Evolutionary conservation across 352 stramenopile genomes (phyloP).

Genomic region (Thalassiosira ordinaria): DNA sequence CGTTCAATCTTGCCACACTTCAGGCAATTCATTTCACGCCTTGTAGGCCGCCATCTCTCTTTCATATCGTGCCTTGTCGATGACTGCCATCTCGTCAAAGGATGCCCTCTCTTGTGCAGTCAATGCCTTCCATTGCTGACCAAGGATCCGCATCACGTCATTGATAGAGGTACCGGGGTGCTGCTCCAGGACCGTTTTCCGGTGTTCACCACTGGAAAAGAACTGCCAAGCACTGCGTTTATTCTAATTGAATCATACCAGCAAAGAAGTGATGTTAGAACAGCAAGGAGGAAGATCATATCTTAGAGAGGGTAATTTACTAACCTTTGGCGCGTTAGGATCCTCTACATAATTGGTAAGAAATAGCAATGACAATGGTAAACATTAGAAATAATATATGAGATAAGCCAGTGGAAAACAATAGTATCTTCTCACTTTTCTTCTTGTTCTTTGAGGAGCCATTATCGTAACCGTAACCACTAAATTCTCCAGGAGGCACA

Average conservation of each 20-base stretch:
- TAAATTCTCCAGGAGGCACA: conserved; percentile 4
- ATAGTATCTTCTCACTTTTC: neutral
- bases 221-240: conserved; percentile 5
- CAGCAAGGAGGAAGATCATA: neutral
- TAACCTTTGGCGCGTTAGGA: conserved; percentile 13
- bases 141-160: conserved; percentile 3
- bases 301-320: no score
- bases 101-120: conserved; percentile 57
- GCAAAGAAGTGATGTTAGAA: neutral
- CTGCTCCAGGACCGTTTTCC: neutral
- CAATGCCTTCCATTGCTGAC: conserved; percentile 53
- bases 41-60: conserved; percentile 59
- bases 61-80: conserved; percentile 76
- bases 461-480: neutral
- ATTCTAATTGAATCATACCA: neutral
- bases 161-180: neutral
- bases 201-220: neutral
- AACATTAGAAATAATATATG: no score
- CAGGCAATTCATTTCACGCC: neutral
- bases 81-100: conserved; percentile 58
- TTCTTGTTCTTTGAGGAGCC: neutral
- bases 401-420: no score
- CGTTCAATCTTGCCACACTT: neutral
- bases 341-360: neutral
- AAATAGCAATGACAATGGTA: neutral